These are phyloP conservation scores for Xylaria acuta DNA, from an alignment of 495 filamentous ascomycete genomes.

Conservation along the genomic window DNA sequence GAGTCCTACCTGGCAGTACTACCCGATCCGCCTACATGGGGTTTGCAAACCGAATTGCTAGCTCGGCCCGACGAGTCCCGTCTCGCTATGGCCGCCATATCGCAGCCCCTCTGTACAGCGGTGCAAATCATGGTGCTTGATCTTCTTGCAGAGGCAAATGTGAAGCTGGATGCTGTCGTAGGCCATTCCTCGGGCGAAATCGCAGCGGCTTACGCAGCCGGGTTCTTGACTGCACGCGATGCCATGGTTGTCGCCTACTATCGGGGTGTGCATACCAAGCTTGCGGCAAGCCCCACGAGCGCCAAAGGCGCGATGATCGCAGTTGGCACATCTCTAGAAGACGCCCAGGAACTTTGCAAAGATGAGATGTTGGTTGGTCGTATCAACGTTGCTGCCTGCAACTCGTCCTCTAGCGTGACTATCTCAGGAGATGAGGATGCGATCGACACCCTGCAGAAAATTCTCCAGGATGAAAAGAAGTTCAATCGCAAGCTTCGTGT, in stretches of 20 bases:
- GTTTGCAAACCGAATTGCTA: neutral
- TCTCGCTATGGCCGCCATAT: constrained; percentile 38
- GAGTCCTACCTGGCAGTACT: too few relatives aligned
- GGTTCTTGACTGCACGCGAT: constrained; percentile 42
- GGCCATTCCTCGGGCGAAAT: constrained; percentile 73
- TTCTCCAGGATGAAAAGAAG: constrained; percentile 50
- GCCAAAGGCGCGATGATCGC: constrained; percentile 53
- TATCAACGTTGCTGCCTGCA: constrained; percentile 50
- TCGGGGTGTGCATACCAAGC: constrained; percentile 46
- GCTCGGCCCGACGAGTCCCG: too few relatives aligned
- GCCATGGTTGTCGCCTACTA: constrained; percentile 61
- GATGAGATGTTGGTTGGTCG: constrained; percentile 31
- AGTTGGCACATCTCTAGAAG: constrained; percentile 45
- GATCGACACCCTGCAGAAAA: constrained; percentile 37
- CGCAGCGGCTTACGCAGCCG: constrained; percentile 53
- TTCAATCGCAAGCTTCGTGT: constrained; percentile 51
- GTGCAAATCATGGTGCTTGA: constrained; percentile 57
- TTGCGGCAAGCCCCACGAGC: too few relatives aligned
- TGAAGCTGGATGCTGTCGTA: constrained; percentile 53
- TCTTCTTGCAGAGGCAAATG: too few relatives aligned
- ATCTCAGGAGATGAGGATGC: constrained; percentile 50
- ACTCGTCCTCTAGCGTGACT: constrained; percentile 52
- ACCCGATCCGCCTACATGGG: constrained; percentile 18
- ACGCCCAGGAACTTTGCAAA: constrained; percentile 46
- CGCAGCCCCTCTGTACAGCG: constrained; percentile 58